These are phyloP conservation scores for Pythium guiyangense DNA, from an alignment of 352 stramenopile species.

Conservation along the genomic window DNA sequence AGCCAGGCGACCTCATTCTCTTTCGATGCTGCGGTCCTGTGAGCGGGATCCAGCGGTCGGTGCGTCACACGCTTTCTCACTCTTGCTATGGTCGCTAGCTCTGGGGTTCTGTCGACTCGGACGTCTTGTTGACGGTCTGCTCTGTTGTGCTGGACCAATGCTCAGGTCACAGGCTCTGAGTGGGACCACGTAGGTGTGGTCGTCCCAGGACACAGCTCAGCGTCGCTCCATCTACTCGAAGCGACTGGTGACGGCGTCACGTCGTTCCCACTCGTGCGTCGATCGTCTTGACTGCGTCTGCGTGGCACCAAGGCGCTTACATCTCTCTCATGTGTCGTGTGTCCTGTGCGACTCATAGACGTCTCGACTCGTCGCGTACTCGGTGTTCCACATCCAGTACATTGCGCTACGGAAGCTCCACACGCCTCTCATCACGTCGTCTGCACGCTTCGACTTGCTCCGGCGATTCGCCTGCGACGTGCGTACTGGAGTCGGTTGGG, in stretches of 20 bases:
- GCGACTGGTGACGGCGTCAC: slow-evolving; percentile 64
- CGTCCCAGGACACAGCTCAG: slow-evolving; percentile 19
- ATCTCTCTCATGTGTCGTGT: not conserved
- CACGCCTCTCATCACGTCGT: slow-evolving; percentile 44
- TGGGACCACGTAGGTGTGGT: slow-evolving; percentile 66
- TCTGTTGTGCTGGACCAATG: not conserved
- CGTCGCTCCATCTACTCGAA: slow-evolving; percentile 40
- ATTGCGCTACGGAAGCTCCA: slow-evolving; percentile 41
- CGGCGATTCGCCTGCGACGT: slow-evolving; percentile 36
- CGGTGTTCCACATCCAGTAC: slow-evolving; percentile 41
- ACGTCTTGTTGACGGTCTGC: not conserved
- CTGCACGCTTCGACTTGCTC: slow-evolving; percentile 43
- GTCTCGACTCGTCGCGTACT: slow-evolving; percentile 29
- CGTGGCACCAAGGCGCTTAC: not conserved
- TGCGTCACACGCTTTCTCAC: slow-evolving; percentile 4
- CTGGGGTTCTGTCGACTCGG: not conserved
- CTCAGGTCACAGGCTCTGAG: slow-evolving; percentile 48
- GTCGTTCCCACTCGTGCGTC: slow-evolving; percentile 35
- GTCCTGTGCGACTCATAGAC: slow-evolving; percentile 11
- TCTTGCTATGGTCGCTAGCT: not conserved
- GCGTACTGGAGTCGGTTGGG: not conserved
- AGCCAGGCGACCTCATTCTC: slow-evolving; percentile 46
- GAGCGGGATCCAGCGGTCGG: slow-evolving; percentile 44
- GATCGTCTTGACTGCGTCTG: not conserved
- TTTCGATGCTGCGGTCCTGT: slow-evolving; percentile 47